These are phyloP conservation scores for Alisma plantagoaquatica DNA, from an alignment of 106 monocot species.

Conservation along the genomic window DNA sequence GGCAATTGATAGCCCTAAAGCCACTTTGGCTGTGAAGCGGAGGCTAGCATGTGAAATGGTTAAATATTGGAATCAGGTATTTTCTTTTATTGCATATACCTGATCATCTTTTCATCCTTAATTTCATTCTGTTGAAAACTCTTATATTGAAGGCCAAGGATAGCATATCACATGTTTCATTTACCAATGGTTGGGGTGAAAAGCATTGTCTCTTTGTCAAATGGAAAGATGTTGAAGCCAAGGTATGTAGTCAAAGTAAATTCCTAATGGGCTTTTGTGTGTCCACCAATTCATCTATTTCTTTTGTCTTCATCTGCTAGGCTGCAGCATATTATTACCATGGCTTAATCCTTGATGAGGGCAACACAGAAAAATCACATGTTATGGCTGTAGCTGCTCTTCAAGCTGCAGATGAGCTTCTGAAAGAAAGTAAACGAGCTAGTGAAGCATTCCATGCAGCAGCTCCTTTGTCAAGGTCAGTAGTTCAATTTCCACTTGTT, in stretches of 20 bases:
- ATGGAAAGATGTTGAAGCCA: conserved; percentile 73
- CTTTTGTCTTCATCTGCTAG: conserved; percentile 17
- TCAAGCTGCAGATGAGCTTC: conserved; percentile 58
- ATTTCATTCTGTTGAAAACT: not conserved
- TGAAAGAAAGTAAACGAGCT: conserved; percentile 66
- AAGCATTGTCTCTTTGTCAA: conserved; percentile 64
- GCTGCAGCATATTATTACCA: conserved; percentile 89
- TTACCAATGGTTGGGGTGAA: conserved; percentile 35
- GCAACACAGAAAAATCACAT: conserved; percentile 72
- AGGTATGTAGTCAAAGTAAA: conserved; percentile 21
- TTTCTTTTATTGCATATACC: not conserved
- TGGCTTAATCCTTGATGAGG: conserved; percentile 76
- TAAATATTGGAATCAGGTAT: conserved; percentile 81
- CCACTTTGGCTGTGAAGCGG: conserved; percentile 80
- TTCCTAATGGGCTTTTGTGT: not conserved
- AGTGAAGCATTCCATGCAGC: conserved; percentile 44
- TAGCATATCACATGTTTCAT: conserved; percentile 30
- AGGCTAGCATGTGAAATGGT: conserved; percentile 90
- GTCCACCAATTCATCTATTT: not conserved
- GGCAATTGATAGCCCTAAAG: conserved; percentile 82
- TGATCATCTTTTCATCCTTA: too few species aligned
- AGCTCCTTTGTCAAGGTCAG: conserved; percentile 58
- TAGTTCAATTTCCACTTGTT: too few species aligned
- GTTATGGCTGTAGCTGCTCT: conserved; percentile 48
- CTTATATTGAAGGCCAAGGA: conserved; percentile 42